phyloP scores from a whole-genome alignment of 257 asterid species.

The Salvia rosmarinus region DNA sequence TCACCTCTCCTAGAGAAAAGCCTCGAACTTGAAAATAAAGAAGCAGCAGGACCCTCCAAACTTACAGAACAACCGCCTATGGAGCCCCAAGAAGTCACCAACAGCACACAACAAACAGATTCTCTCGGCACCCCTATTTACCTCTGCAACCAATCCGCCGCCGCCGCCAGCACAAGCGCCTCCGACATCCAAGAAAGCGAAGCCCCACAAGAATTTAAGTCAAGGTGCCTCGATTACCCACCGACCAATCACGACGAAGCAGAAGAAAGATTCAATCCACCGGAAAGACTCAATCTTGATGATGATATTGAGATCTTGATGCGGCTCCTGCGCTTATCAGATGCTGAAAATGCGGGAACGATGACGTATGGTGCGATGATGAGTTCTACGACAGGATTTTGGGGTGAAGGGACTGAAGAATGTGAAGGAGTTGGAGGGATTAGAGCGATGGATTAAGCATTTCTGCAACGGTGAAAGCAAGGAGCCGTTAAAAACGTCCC shows the following conservation, averaged over 20 bases:
- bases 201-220: conserved; percentile 50
- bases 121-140: conserved; percentile 57
- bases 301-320: conserved; percentile 54
- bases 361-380: conserved; percentile 45
- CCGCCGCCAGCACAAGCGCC: conserved; percentile 25
- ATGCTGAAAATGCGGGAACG: conserved; percentile 26
- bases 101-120: conserved; percentile 33
- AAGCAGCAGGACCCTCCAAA: conserved; percentile 5
- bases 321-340: conserved; percentile 50
- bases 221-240: conserved; percentile 45
- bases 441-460: conserved; percentile 62
- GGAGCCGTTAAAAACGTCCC: conserved; percentile 61
- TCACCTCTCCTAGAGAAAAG: conserved; percentile 70
- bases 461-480: conserved; percentile 42
- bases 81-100: conserved; percentile 20
- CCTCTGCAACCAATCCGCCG: conserved; percentile 38
- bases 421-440: conserved; percentile 48
- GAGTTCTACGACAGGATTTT: conserved; percentile 53
- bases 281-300: conserved; percentile 36
- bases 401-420: conserved; percentile 64
- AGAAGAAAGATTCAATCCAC: conserved; percentile 14
- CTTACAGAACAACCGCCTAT: conserved; percentile 16
- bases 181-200: conserved; percentile 54
- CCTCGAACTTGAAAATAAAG: conserved; percentile 47
- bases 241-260: conserved; percentile 32